Percentiles rank a stretch among this genome's conserved stretches.
Conservation (phyloP, 805 yeast species). For the Metahyphopichia silvanorum region DNA sequence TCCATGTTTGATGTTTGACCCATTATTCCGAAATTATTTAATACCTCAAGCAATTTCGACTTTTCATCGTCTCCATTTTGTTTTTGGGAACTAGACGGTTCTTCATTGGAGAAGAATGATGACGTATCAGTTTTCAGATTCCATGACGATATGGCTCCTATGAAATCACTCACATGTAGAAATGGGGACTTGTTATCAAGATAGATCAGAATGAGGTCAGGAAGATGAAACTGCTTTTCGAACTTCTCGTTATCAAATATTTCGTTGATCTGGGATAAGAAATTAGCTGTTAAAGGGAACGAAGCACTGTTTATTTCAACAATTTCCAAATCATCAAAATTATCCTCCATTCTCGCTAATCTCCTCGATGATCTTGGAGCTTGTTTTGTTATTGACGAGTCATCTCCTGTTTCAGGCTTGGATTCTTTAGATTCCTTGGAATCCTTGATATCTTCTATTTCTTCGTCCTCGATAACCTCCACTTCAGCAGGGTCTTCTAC, state of each 20-base stretch:
- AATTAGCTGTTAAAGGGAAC: too few species aligned
- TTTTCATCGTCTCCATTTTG: conserved; percentile 24
- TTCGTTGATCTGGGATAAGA: too few species aligned
- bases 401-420: not conserved
- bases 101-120: conserved; percentile 12
- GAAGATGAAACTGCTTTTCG: too few species aligned
- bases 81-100: conserved; percentile 3
- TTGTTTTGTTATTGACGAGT: too few species aligned
- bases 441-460: conserved; percentile 9
- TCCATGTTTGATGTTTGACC: conserved; percentile 6
- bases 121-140: conserved; percentile 11
- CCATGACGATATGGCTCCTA: conserved; percentile 26
- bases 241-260: too few species aligned
- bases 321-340: conserved; percentile 14
- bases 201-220: too few species aligned
- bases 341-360: conserved; percentile 17
- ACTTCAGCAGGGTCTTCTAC: conserved; percentile 13
- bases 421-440: conserved; percentile 3
- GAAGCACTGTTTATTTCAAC: conserved; percentile 24
- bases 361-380: conserved; percentile 29
- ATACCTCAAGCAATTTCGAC: conserved; percentile 30
- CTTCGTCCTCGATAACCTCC: conserved; percentile 14
- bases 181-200: conserved; percentile 4
- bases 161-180: conserved; percentile 19
- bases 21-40: conserved; percentile 26